Percentiles rank a stretch among this genome's conserved stretches.
phyloP scores from a whole-genome alignment of 768 basidiomycete genomes.

The Suillus cothurnatus region DNA sequence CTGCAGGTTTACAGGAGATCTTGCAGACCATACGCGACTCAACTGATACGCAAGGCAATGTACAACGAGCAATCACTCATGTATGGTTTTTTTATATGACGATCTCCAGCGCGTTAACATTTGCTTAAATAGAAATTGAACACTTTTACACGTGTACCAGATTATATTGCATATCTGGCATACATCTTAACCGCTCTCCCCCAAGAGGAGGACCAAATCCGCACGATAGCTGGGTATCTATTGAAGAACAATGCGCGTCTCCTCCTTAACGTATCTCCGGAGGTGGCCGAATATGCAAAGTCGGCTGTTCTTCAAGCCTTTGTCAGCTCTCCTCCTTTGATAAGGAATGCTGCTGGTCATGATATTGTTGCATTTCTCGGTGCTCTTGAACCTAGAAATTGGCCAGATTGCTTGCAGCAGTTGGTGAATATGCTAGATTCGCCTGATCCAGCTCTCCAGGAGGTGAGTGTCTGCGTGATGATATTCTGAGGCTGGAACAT shows the following conservation, averaged over 20 bases:
- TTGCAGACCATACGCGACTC: conserved; percentile 90
- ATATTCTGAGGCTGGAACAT: conserved; percentile 6
- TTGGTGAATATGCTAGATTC: conserved; percentile 82
- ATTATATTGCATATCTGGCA: conserved; percentile 95
- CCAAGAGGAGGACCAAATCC: conserved; percentile 87
- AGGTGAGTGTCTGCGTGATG: conserved; percentile 57
- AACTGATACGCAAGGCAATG: conserved; percentile 71
- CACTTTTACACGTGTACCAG: conserved; percentile 82
- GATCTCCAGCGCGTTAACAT: conserved; percentile 23
- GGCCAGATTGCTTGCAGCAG: conserved; percentile 92
- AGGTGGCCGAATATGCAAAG: conserved; percentile 76
- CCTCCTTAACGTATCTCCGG: conserved; percentile 65
- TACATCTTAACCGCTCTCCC: conserved; percentile 85
- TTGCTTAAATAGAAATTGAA: conserved; percentile 71
- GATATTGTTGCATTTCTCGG: conserved; percentile 90
- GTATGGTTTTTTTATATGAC: conserved; percentile 45
- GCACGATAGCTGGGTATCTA: conserved; percentile 94
- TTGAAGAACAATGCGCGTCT: conserved; percentile 94
- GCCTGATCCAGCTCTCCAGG: conserved; percentile 73
- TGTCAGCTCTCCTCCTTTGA: conserved; percentile 77
- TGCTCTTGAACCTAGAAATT: conserved; percentile 85
- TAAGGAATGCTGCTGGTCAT: conserved; percentile 92
- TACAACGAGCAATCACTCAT: conserved; percentile 81
- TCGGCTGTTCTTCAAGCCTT: conserved; percentile 79
- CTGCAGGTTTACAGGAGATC: conserved; percentile 88